Base-by-base conservation (phyloP, 2,329 filamentous ascomycete genomes). In the Cladosporium sp. region DNA sequence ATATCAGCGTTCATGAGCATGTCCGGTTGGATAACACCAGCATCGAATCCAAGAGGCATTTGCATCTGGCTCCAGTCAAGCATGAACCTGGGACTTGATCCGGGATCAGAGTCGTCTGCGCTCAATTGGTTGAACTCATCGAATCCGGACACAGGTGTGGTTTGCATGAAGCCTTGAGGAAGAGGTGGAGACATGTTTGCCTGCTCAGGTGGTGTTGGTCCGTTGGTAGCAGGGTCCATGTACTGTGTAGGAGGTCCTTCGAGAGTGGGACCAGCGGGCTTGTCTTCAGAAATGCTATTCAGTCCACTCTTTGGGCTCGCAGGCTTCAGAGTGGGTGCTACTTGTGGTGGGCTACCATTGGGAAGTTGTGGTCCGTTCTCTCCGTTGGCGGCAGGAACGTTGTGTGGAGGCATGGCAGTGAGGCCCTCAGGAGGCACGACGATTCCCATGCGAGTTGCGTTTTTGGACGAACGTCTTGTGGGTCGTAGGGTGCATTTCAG, bases 21-120 rank as follows among this genome's bases (percentile, higher is more conserved):
- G 56, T 78, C 75, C 30, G 76, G 74, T 47, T 76, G 70, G 14
- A 72, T 64, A 68, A 78, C 73, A 9, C 42, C 36, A 6, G 64
- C 67, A 51, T 80, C 78, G 59, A 75, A 79, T 0, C 73, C 74
- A 12, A 75, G 67, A 8, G 74, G 72, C 70, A 81, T 75, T 19
- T 75, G 70, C 69, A 80, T 75, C 55, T 76, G 72, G 43, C 70
- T 71, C 78, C 78, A 80, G 62, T 80, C 78, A 65, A 80, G 73
- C 70, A 79, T 73, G 67, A 79, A 80, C 17, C 70, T 72, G 3
- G 78, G 78, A 65, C 76, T 80, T 8, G 74, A 69, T 15, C 69
- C 72, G 14, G 70, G 69, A 8, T 80, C 76, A 1, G 76, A 73
- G 22, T 72, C 69, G 34, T 78, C 75, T 15, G 71, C 72, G 37